phyloP scores from a whole-genome alignment of 805 yeast genomes.

The Candida montana region DNA sequence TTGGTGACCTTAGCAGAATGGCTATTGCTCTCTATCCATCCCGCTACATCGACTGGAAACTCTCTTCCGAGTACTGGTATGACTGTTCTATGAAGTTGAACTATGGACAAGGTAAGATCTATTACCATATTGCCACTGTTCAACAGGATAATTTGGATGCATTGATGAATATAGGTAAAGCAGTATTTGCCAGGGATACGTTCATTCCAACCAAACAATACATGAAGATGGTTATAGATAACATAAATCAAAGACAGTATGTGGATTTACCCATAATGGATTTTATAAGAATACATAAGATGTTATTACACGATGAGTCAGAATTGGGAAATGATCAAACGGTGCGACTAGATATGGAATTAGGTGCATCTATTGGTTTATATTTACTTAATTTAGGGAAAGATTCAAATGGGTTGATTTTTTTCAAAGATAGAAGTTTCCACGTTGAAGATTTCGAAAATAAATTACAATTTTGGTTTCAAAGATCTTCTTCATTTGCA shows the following conservation, averaged over 20 bases:
- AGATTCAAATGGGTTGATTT: conserved; percentile 58
- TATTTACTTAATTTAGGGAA: conserved; percentile 11
- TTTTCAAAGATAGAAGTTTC: conserved; percentile 36
- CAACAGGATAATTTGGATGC: conserved; percentile 70
- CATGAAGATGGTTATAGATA: conserved; percentile 71
- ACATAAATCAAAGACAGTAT: conserved; percentile 54
- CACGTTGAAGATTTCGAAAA: conserved; percentile 24
- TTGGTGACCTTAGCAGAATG: conserved; percentile 84
- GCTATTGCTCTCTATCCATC: conserved; percentile 81
- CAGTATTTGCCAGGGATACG: conserved; percentile 75
- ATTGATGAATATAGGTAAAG: conserved; percentile 70
- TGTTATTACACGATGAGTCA: conserved; percentile 19
- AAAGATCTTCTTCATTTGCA: conserved; percentile 72
- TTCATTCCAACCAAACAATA: conserved; percentile 81
- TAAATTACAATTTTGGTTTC: conserved; percentile 61
- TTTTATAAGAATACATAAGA: conserved; percentile 25
- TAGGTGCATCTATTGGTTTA: conserved; percentile 4
- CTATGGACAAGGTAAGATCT: conserved; percentile 80
- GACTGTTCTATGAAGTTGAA: conserved; percentile 63
- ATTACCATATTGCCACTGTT: conserved; percentile 84
- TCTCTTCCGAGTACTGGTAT: conserved; percentile 82
- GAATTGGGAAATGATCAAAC: conserved; percentile 35
- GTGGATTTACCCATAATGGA: conserved; percentile 31
- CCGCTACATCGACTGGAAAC: conserved; percentile 79
- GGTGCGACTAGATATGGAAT: conserved; percentile 43